Percentiles rank a stretch among this genome's conserved stretches.
Evolutionary conservation across 495 filamentous ascomycete species (phyloP).

Genomic region (Chlorociboria aeruginascens): DNA sequence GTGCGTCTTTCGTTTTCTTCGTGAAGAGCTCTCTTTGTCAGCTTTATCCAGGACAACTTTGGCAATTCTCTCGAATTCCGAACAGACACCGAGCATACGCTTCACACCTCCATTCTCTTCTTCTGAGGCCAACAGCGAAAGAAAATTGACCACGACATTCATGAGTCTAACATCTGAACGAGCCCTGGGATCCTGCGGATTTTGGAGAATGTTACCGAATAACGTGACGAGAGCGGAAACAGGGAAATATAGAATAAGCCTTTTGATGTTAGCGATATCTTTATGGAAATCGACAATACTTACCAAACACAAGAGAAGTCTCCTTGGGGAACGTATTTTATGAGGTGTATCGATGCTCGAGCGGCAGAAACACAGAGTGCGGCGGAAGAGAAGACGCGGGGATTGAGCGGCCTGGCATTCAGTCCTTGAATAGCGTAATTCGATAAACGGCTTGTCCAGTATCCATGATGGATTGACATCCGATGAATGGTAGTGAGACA

Average conservation of each 20-base stretch:
- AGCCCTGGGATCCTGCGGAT: slow-evolving; percentile 80
- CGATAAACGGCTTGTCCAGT: slow-evolving; percentile 91
- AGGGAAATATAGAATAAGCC: slow-evolving; percentile 94
- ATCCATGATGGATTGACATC: slow-evolving; percentile 96
- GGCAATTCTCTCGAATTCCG: slow-evolving; percentile 91
- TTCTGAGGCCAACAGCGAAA: slow-evolving; percentile 57
- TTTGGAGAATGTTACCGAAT: slow-evolving; percentile 95
- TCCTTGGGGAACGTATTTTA: slow-evolving; percentile 91
- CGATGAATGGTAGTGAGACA: slow-evolving; percentile 95
- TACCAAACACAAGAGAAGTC: slow-evolving; percentile 95
- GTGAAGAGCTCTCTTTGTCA: slow-evolving; percentile 64
- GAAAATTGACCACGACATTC: slow-evolving; percentile 83
- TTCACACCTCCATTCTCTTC: slow-evolving; percentile 77
- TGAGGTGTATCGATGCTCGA: slow-evolving; percentile 80
- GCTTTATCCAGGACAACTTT: slow-evolving; percentile 83
- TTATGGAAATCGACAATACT: slow-evolving; percentile 23
- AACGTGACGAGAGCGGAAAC: slow-evolving; percentile 91
- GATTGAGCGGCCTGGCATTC: slow-evolving; percentile 83
- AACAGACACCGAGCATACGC: slow-evolving; percentile 85
- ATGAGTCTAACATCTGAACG: slow-evolving; percentile 83
- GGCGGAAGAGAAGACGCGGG: slow-evolving; percentile 87
- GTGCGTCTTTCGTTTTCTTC: slow-evolving; percentile 69
- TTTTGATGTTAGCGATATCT: slow-evolving; percentile 21
- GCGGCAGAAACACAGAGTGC: slow-evolving; percentile 86
- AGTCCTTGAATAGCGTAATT: slow-evolving; percentile 92